Conservation (phyloP, 139 green algal species). For the Auxenochlorella protothecoides region DNA sequence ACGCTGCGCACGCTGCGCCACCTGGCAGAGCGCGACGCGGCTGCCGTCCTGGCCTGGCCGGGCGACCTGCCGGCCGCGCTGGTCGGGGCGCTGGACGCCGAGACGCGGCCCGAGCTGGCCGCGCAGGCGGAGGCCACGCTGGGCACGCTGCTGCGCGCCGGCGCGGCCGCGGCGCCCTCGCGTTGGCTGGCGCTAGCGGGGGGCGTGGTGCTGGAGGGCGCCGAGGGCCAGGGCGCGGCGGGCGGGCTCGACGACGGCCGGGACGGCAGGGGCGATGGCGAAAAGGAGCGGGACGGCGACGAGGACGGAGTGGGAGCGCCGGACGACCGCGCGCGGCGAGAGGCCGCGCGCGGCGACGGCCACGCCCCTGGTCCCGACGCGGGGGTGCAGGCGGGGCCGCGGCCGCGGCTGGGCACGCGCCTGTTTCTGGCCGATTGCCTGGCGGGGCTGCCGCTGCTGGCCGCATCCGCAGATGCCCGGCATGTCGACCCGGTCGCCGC, state of each 20-base stretch:
- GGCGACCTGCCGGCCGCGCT: slow-evolving; percentile 55
- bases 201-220: slow-evolving; percentile 44
- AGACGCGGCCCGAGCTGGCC: slow-evolving; percentile 40
- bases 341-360: slow-evolving; percentile 10
- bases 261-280: too few relatives aligned
- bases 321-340: not conserved
- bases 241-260: too few relatives aligned
- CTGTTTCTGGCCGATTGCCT: slow-evolving; percentile 66
- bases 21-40: slow-evolving; percentile 65
- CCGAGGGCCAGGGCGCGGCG: not conserved
- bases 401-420: slow-evolving; percentile 63
- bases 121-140: slow-evolving; percentile 46
- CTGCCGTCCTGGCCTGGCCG: slow-evolving; percentile 18
- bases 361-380: slow-evolving; percentile 32
- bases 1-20: slow-evolving; percentile 80
- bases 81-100: slow-evolving; percentile 71
- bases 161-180: slow-evolving; percentile 24
- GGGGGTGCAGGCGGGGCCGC: slow-evolving; percentile 2
- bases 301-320: too few relatives aligned
- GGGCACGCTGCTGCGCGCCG: slow-evolving; percentile 40
- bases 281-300: too few relatives aligned
- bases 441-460: slow-evolving; percentile 38
- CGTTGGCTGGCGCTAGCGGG: slow-evolving; percentile 53
- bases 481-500: slow-evolving; percentile 46
- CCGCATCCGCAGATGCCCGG: slow-evolving; percentile 27